Conservation (phyloP, 129 eudicot genomes). For the Mikania micrantha region DNA sequence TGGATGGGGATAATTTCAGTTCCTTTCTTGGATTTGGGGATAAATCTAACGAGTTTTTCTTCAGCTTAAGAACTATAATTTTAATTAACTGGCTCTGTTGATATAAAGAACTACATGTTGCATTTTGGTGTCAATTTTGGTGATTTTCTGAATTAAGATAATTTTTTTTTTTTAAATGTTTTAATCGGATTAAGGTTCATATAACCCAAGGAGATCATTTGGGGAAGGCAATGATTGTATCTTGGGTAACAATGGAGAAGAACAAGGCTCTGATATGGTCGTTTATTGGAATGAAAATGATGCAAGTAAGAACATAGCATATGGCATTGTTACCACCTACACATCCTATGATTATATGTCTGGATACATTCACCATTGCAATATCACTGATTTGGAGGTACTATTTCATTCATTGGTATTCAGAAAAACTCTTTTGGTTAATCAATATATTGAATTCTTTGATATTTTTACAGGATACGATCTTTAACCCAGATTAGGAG, state of each 20-base stretch:
- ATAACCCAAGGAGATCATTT: constrained; percentile 88
- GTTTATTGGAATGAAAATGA: constrained; percentile 53
- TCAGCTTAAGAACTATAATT: too few relatives aligned
- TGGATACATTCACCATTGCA: constrained; percentile 92
- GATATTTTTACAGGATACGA: not conserved
- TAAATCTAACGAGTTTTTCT: not conserved
- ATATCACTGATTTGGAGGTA: constrained; percentile 64
- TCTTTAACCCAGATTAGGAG: not conserved
- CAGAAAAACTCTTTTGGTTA: not conserved
- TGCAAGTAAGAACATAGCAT: constrained; percentile 31
- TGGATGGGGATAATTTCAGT: too few relatives aligned
- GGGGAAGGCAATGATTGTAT: constrained; percentile 76
- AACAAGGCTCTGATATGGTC: constrained; percentile 57
- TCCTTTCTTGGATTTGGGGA: not conserved
- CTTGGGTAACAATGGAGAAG: constrained; percentile 85
- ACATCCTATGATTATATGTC: constrained; percentile 62
- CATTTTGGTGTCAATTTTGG: not conserved
- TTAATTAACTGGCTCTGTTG: not conserved
- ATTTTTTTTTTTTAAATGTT: not conserved
- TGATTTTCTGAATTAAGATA: not conserved
- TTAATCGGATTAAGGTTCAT: constrained; percentile 50
- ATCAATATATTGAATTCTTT: not conserved
- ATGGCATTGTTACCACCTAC: constrained; percentile 51
- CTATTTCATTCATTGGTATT: not conserved
- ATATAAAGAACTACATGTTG: not conserved